Percentiles rank a stretch among this genome's conserved stretches.
These are phyloP conservation scores for Mycogone perniciosa DNA, from an alignment of 2,329 filamentous ascomycete species.

Conservation along the genomic window DNA sequence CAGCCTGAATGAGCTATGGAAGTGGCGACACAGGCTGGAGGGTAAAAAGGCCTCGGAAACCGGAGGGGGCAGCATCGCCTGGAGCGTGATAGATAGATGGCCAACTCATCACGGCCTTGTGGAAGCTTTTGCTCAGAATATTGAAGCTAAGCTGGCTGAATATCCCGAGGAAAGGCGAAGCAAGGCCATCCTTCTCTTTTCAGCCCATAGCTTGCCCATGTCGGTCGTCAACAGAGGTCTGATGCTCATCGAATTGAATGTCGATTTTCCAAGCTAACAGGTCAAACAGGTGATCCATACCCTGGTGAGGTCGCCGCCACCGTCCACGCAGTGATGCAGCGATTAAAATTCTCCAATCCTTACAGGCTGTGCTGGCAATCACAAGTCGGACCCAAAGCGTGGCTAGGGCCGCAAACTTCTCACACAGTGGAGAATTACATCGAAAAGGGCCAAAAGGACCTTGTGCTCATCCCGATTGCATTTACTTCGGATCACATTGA, in stretches of 20 bases:
- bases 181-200: conserved; percentile 82
- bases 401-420: conserved; percentile 90
- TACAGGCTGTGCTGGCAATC: conserved; percentile 97
- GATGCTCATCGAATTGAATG: conserved; percentile 16
- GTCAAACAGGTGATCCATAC: conserved; percentile 70
- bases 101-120: conserved; percentile 85
- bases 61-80: conserved; percentile 66
- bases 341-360: conserved; percentile 78
- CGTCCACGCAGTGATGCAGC: conserved; percentile 93
- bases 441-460: conserved; percentile 82
- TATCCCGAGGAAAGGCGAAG: conserved; percentile 78
- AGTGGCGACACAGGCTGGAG: conserved; percentile 85
- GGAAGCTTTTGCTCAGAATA: conserved; percentile 87
- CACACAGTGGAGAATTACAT: conserved; percentile 85
- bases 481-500: conserved; percentile 99
- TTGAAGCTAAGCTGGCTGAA: conserved; percentile 74
- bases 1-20: conserved; percentile 95
- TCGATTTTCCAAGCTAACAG: conserved; percentile 15
- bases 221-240: conserved; percentile 86
- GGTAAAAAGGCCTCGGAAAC: conserved; percentile 57
- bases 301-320: conserved; percentile 93
- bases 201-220: conserved; percentile 95
- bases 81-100: conserved; percentile 98
- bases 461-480: conserved; percentile 88
- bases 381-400: conserved; percentile 90